These are phyloP conservation scores for Luffa aegyptiaca DNA, from an alignment of 306 rosid species.

Conservation along the genomic window DNA sequence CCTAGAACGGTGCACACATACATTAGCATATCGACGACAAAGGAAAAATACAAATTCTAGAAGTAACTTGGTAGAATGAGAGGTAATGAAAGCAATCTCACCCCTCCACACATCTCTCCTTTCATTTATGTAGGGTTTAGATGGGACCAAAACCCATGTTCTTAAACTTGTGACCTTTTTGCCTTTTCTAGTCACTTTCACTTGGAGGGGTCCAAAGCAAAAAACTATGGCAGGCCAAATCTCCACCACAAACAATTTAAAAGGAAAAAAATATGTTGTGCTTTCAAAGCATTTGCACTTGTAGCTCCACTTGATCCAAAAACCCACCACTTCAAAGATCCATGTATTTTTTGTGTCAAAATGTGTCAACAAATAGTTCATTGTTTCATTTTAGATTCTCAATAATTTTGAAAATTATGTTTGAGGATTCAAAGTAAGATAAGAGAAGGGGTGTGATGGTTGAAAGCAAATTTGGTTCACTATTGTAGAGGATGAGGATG, in stretches of 20 bases:
- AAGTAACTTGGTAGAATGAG: not conserved
- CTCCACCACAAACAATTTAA: not conserved
- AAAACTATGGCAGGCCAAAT: not conserved
- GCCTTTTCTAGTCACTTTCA: slow-evolving; percentile 1
- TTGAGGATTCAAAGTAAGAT: not conserved
- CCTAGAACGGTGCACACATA: not conserved
- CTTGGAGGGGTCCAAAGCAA: not conserved
- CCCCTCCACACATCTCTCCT: not conserved
- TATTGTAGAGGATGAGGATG: slow-evolving; percentile 1
- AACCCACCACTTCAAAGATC: not conserved
- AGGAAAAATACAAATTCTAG: not conserved
- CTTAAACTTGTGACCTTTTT: not conserved
- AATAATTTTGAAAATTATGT: not conserved
- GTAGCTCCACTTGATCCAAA: not conserved
- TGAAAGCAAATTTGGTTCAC: not conserved
- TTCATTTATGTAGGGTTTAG: not conserved
- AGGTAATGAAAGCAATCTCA: not conserved
- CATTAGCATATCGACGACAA: not conserved
- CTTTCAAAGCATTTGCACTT: not conserved
- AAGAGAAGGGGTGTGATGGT: not conserved
- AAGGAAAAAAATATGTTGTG: not conserved
- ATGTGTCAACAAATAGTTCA: not conserved
- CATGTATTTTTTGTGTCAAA: not conserved
- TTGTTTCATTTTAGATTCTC: not conserved
- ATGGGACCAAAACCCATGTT: not conserved